Evolutionary conservation across 495 filamentous ascomycete genomes (phyloP).

Genomic region (Jackrogersella multiformis): DNA sequence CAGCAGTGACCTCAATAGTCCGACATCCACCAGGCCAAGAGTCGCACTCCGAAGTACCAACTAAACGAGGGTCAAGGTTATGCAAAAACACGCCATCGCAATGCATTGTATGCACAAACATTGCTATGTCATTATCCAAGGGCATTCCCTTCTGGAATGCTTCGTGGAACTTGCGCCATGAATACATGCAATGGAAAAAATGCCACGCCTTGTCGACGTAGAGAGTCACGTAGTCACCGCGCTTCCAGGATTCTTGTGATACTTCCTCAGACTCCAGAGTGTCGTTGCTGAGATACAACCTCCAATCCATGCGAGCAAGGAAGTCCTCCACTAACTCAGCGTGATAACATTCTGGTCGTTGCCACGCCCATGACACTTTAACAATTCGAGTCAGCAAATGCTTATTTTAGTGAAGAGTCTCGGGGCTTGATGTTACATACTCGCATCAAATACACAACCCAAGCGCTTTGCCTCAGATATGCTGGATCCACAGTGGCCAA

Average conservation of each 20-base stretch:
- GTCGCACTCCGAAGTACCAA: slow-evolving; percentile 1
- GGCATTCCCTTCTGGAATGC: slow-evolving; percentile 3
- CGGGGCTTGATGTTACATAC: neutral
- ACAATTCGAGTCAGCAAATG: neutral
- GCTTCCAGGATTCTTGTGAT: neutral
- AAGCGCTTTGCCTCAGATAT: neutral
- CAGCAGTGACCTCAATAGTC: neutral
- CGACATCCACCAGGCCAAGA: neutral
- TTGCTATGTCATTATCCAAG: slow-evolving; percentile 1
- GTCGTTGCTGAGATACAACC: neutral
- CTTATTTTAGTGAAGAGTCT: neutral
- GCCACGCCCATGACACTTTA: slow-evolving; percentile 1
- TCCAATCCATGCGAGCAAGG: neutral
- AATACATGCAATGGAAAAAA: slow-evolving; percentile 5
- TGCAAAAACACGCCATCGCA: slow-evolving; percentile 5
- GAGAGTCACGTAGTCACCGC: neutral
- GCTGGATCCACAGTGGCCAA: neutral
- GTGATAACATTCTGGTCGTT: neutral
- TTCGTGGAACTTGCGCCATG: slow-evolving; percentile 2
- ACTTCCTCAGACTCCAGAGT: neutral
- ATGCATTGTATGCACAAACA: slow-evolving; percentile 2
- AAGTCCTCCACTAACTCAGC: neutral
- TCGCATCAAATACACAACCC: neutral
- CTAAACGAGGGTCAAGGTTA: neutral
- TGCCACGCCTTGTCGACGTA: slow-evolving; percentile 3